These are phyloP conservation scores for Toxoplasma gondii DNA, from an alignment of 169 alveolate species.

Conservation along the genomic window DNA sequence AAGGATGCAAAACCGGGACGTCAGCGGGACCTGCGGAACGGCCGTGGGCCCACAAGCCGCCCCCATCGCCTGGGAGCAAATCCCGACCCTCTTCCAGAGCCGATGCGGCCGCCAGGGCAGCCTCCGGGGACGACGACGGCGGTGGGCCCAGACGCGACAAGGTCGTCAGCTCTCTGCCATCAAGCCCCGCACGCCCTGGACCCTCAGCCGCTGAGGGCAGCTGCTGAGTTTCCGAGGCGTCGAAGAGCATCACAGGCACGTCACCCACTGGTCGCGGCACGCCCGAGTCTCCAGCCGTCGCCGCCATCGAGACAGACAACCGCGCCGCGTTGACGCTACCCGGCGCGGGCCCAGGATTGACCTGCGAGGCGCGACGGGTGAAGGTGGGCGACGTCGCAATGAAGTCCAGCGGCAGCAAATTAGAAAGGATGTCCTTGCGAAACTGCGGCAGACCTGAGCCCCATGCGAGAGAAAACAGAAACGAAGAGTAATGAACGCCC, in stretches of 20 bases:
- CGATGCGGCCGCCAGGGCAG: not conserved
- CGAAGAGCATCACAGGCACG: not conserved
- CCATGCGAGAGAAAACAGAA: not conserved
- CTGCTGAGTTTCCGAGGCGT: not conserved
- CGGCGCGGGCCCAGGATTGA: slow-evolving; percentile 34
- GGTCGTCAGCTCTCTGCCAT: slow-evolving; percentile 9
- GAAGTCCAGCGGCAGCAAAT: slow-evolving; percentile 50
- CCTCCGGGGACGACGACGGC: not conserved
- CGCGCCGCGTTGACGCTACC: slow-evolving; percentile 26
- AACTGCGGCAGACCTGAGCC: slow-evolving; percentile 45
- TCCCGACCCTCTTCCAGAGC: not conserved
- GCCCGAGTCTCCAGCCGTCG: not conserved
- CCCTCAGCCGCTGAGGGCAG: not conserved
- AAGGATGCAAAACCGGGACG: not conserved
- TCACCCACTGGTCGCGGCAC: not conserved
- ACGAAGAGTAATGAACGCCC: not conserved
- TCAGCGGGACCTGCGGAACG: not conserved
- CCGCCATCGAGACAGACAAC: not conserved
- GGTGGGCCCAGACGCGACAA: slow-evolving; percentile 20
- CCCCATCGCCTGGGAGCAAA: not conserved
- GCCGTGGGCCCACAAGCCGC: no score
- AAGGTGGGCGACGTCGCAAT: slow-evolving; percentile 46
- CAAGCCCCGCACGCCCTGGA: not conserved
- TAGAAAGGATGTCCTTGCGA: slow-evolving; percentile 27
- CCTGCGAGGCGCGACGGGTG: slow-evolving; percentile 28